phyloP scores from a whole-genome alignment of 179 eudicot genomes.

The Sideroxylon spinosum region DNA sequence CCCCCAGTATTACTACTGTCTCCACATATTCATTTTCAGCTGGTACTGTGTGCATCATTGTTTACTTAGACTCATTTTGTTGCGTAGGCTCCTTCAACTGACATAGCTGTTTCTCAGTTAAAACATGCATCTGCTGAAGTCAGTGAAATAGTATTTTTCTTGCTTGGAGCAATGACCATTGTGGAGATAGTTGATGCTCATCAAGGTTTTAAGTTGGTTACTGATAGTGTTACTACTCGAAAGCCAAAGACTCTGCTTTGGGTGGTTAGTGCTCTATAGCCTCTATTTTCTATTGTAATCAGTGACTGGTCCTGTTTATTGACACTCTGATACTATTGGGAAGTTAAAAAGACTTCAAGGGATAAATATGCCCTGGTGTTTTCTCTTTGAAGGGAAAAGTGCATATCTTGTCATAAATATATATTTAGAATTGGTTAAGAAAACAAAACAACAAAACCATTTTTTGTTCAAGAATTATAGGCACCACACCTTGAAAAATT shows the following conservation, averaged over 20 bases:
- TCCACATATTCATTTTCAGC: not conserved
- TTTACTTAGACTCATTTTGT: not conserved
- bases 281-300: not conserved
- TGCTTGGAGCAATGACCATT: constrained; percentile 98
- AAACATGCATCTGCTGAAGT: constrained; percentile 92
- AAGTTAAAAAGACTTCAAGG: not conserved
- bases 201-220: constrained; percentile 77
- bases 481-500: not conserved
- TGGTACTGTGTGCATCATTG: not conserved
- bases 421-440: too few species aligned
- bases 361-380: not conserved
- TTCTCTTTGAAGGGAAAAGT: too few species aligned
- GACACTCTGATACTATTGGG: not conserved
- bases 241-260: constrained; percentile 86
- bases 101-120: constrained; percentile 76
- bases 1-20: not conserved
- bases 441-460: not conserved
- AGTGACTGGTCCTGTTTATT: not conserved
- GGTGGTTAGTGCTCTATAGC: constrained; percentile 71
- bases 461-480: not conserved
- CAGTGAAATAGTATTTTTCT: constrained; percentile 91
- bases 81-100: constrained; percentile 92
- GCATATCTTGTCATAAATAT: not conserved
- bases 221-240: constrained; percentile 93
- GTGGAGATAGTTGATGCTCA: constrained; percentile 99